phyloP scores from a whole-genome alignment of 768 basidiomycete species.

The Paxillus involutus region DNA sequence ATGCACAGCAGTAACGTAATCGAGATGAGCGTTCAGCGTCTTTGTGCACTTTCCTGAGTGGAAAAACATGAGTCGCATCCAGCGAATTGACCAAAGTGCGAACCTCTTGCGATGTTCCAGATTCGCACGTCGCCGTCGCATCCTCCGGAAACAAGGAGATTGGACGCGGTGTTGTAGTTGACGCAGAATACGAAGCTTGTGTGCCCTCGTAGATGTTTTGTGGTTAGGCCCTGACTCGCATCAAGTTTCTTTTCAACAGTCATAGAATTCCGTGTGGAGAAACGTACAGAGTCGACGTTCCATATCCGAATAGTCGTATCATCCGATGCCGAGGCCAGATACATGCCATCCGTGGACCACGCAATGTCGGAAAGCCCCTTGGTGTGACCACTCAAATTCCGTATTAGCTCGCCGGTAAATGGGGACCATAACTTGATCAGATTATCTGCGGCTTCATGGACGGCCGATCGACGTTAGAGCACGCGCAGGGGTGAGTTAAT shows the following conservation, averaged over 20 bases:
- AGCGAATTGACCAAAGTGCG: constrained; percentile 6
- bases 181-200: constrained; percentile 89
- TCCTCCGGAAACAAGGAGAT: constrained; percentile 87
- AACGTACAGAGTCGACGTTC: constrained; percentile 76
- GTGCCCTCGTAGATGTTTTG: constrained; percentile 77
- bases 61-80: background rate
- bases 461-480: background rate
- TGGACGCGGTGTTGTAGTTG: constrained; percentile 86
- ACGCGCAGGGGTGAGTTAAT: background rate
- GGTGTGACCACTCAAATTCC: constrained; percentile 73
- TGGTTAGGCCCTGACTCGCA: constrained; percentile 57
- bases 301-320: constrained; percentile 89
- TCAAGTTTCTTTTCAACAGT: background rate
- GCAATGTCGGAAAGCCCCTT: constrained; percentile 87
- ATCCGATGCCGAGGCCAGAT: constrained; percentile 90
- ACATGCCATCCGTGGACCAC: constrained; percentile 82
- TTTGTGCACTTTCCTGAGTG: constrained; percentile 75
- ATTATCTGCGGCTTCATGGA: constrained; percentile 68
- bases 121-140: constrained; percentile 92
- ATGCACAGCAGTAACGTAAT: constrained; percentile 92
- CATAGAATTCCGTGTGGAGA: constrained; percentile 5
- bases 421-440: constrained; percentile 83
- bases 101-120: constrained; percentile 87
- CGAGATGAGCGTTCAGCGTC: constrained; percentile 88
- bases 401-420: constrained; percentile 72